Base-by-base conservation (phyloP, 495 filamentous ascomycete genomes). In the Copromyces sp. region DNA sequence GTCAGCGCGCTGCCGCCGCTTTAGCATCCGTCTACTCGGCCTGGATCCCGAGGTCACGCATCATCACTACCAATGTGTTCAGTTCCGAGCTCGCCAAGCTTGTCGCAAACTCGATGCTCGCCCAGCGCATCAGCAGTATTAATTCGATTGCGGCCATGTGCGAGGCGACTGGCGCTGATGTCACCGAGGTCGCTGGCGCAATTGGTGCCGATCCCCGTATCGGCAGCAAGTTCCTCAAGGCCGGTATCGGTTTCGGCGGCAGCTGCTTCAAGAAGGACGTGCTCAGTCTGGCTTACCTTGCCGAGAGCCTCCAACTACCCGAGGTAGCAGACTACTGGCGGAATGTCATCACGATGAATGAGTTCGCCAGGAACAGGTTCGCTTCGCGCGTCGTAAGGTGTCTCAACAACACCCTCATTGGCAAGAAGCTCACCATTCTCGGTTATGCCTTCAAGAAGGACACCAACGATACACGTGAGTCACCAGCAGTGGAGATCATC, bases 201-300 rank as follows among this genome's bases (percentile, higher is more conserved):
- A 85, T 91, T 69, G 92, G 92, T 11, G 78, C 89, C 32, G 92
- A 95, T 76, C 83, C 84, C 1, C 85, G 92, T 42, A 93, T 95
- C 65, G 92, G 92, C 0, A 80, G 85, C 14, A 86, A 88, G 73
- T 93, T 92, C 82, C 82, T 95, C 35, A 90, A 92, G 77, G 89
- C 92, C 3, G 89, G 89, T n/a, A 85, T 92, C 40, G 92, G 92
- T 1, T 94, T 94, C 74, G 90, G 91, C 38, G 91, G 91, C 17
- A 91, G 89, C 59, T 93, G 91, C 81, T 94, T 95, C 82, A 89
- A 90, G 77, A 95, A 95, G 79, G 92, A 95, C 75, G 87, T 94
- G 74, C 83, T 93, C 20, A 91, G 87, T 76, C 80, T 95, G 45
- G 87, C 89, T 7, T 94, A 94, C 78, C 81, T 94, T 24, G 89